phyloP scores from a whole-genome alignment of 495 filamentous ascomycete genomes.

The Chaetomium tenue region DNA sequence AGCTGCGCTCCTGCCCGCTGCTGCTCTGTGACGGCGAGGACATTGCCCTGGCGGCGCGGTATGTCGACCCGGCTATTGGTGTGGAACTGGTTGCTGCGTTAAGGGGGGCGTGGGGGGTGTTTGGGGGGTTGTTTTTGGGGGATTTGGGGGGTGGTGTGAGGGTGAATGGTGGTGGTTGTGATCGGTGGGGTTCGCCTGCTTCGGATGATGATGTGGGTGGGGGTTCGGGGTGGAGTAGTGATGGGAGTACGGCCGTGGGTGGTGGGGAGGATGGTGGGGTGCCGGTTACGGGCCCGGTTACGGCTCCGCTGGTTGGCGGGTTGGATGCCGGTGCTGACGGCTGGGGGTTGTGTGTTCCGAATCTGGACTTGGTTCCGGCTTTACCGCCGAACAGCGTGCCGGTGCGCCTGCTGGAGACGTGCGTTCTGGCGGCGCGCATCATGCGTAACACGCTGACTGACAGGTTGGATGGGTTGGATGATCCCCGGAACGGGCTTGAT shows the following conservation, averaged over 20 bases:
- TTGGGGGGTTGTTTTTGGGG: no score
- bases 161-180: no score
- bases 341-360: no score
- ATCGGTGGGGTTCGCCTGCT: not conserved
- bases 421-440: not conserved
- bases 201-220: not conserved
- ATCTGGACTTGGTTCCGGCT: no score
- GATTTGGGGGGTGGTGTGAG: no score
- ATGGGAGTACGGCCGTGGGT: not conserved
- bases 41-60: not conserved
- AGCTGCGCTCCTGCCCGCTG: not conserved
- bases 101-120: not conserved
- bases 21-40: constrained; percentile 8
- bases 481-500: not conserved
- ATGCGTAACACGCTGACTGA: constrained; percentile 1
- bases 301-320: no score
- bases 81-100: not conserved
- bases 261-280: no score
- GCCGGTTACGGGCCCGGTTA: no score
- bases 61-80: not conserved
- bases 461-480: not conserved
- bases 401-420: not conserved
- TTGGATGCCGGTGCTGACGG: no score
- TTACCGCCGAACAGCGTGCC: not conserved
- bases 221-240: not conserved